Percentiles rank a stretch among this genome's conserved stretches.
Conservation (phyloP, 345 rosid species). For the Balakata baccata region DNA sequence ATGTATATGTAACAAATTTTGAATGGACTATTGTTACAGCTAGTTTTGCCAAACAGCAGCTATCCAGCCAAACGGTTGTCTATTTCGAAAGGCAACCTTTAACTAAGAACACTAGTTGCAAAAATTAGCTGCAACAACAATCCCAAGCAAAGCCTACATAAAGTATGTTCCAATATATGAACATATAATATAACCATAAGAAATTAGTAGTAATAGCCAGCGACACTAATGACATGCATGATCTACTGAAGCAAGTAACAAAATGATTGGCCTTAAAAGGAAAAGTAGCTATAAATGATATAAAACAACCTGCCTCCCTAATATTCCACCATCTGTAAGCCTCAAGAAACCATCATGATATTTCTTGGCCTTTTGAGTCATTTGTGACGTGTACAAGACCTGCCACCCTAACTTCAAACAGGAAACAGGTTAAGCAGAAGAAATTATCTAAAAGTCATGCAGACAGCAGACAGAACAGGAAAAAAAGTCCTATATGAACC, state of each 20-base stretch:
- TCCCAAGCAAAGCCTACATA: neutral
- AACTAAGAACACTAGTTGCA: neutral
- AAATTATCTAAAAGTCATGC: neutral
- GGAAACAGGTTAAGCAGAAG: slow-evolving; percentile 13
- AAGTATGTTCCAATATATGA: neutral
- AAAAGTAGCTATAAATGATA: neutral
- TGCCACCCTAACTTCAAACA: slow-evolving; percentile 42
- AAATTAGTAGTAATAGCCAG: neutral
- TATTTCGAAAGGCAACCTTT: neutral
- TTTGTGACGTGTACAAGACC: slow-evolving; percentile 60
- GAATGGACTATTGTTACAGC: neutral
- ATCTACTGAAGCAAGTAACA: slow-evolving; percentile 9
- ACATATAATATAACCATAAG: neutral
- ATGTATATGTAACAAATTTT: neutral
- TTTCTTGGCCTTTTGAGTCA: slow-evolving; percentile 60
- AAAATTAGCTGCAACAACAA: neutral
- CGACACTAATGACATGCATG: neutral
- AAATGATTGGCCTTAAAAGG: slow-evolving; percentile 8
- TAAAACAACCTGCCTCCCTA: slow-evolving; percentile 48
- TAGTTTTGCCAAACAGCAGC: neutral
- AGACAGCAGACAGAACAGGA: neutral
- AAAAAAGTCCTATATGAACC: neutral
- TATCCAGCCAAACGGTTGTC: neutral
- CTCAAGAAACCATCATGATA: slow-evolving; percentile 57
- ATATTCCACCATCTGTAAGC: slow-evolving; percentile 31